Evolutionary conservation across 2,329 filamentous ascomycete genomes (phyloP).

Genomic region (Neofusicoccum umdonicola): DNA sequence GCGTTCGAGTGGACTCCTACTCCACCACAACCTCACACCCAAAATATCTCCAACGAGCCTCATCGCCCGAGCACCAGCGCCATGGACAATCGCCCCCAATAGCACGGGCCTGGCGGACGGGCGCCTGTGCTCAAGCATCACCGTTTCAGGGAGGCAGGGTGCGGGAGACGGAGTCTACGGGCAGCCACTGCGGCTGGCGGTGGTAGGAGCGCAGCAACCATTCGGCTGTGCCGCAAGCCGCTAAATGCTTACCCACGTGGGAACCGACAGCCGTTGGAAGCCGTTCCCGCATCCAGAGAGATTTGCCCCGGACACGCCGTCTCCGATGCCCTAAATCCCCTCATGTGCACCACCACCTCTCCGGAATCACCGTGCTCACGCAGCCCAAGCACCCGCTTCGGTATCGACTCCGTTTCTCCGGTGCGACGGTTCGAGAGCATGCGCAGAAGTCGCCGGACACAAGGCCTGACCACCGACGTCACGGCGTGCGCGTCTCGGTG

Average conservation of each 20-base stretch:
- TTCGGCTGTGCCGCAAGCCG: constrained; percentile 14
- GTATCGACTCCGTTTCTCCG: background rate
- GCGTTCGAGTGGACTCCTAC: background rate
- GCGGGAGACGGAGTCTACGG: background rate
- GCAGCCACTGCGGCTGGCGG: background rate
- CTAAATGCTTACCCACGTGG: constrained; percentile 18
- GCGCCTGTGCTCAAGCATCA: background rate
- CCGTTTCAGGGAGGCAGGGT: background rate
- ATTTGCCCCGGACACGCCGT: constrained; percentile 13
- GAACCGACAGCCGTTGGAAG: background rate
- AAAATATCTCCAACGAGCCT: constrained; percentile 17
- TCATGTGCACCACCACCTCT: background rate
- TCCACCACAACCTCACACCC: background rate
- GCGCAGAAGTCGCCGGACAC: background rate
- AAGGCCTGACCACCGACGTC: background rate
- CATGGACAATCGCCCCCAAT: constrained; percentile 11
- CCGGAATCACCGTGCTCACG: background rate
- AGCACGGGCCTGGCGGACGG: background rate
- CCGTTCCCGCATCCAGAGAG: constrained; percentile 7
- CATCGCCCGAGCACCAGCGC: constrained; percentile 7
- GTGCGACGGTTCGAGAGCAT: background rate
- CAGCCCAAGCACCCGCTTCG: background rate
- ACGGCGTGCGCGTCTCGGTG: background rate
- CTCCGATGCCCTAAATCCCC: constrained; percentile 2
- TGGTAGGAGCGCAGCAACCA: background rate